Percentiles rank a stretch among this genome's conserved stretches.
phyloP scores from a whole-genome alignment of 208 protist species.

The Endotrypanum monterogeii region DNA sequence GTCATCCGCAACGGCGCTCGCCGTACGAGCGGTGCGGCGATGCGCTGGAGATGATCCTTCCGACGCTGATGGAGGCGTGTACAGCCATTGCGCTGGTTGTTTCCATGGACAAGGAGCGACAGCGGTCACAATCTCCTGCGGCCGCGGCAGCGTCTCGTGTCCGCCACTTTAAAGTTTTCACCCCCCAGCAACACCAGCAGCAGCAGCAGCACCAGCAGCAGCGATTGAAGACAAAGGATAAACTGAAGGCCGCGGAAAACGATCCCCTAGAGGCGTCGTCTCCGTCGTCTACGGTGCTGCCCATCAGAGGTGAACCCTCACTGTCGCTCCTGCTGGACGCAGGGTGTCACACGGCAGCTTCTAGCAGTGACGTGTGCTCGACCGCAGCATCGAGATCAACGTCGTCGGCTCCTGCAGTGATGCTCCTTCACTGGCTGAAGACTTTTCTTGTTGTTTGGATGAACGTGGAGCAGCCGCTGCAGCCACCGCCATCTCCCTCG shows the following conservation, averaged over 20 bases:
- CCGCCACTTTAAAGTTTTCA: conserved; percentile 24
- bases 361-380: neutral
- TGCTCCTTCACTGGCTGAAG: conserved; percentile 33
- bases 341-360: conserved; percentile 8
- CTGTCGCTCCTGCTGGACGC: conserved; percentile 25
- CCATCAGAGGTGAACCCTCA: conserved; percentile 8
- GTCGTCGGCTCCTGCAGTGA: conserved; percentile 24
- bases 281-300: neutral
- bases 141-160: conserved; percentile 13
- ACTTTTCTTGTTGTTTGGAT: conserved; percentile 28
- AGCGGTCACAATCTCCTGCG: neutral
- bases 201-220: conserved; percentile 13
- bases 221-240: conserved; percentile 10
- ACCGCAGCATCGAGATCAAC: conserved; percentile 1
- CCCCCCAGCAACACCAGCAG: conserved; percentile 3
- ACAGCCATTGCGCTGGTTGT: conserved; percentile 25
- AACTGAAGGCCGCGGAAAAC: conserved; percentile 3
- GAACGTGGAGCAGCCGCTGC: conserved; percentile 32
- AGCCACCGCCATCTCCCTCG: conserved; percentile 6
- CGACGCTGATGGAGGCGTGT: conserved; percentile 36
- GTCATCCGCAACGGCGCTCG: conserved; percentile 24
- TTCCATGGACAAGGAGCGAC: conserved; percentile 35
- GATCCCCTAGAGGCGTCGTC: neutral
- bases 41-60: conserved; percentile 33
- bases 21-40: conserved; percentile 33